A percentile compares a stretch with the other conserved stretches of the same genome.
Conservation (phyloP, 2,329 filamentous ascomycete species). For the Arthrobotrys iridis region DNA sequence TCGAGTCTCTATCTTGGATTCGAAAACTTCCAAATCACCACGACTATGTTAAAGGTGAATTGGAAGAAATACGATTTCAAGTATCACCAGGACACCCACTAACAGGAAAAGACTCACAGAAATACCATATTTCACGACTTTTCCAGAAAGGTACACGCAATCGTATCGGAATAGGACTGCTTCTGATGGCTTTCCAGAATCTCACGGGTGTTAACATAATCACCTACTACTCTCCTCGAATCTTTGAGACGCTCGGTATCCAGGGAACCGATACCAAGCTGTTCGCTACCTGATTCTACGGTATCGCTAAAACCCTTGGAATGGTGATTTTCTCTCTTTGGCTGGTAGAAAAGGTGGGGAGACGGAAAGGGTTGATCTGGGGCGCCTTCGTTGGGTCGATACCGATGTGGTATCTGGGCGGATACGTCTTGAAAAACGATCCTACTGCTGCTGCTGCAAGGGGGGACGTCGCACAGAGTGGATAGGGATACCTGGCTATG, state of each 20-base stretch:
- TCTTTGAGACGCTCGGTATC: conserved; percentile 74
- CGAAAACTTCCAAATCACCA: conserved; percentile 61
- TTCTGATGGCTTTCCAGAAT: conserved; percentile 84
- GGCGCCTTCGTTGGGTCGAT: conserved; percentile 71
- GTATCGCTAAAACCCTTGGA: conserved; percentile 74
- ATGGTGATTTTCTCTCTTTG: conserved; percentile 74
- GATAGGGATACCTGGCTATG: conserved; percentile 45
- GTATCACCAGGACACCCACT: conserved; percentile 53
- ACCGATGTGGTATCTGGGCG: conserved; percentile 76
- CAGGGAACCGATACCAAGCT: conserved; percentile 66
- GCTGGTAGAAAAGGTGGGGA: conserved; percentile 74
- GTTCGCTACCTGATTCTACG: conserved; percentile 79
- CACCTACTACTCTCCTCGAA: conserved; percentile 76
- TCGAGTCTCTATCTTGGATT: conserved; percentile 59
- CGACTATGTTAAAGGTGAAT: conserved; percentile 61
- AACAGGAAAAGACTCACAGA: neutral
- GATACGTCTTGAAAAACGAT: conserved; percentile 64
- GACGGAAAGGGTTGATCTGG: conserved; percentile 71
- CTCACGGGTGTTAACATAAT: conserved; percentile 72
- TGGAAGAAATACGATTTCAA: conserved; percentile 59
- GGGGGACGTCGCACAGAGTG: conserved; percentile 14
- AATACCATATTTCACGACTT: conserved; percentile 16
- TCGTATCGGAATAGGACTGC: conserved; percentile 76
- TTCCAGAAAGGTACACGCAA: conserved; percentile 63
- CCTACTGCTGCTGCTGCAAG: neutral